Evolutionary conservation across 2,329 filamentous ascomycete species (phyloP), one percentile per base, ranked within the genome.

Genomic region (Monosporascus ibericus): DNA sequence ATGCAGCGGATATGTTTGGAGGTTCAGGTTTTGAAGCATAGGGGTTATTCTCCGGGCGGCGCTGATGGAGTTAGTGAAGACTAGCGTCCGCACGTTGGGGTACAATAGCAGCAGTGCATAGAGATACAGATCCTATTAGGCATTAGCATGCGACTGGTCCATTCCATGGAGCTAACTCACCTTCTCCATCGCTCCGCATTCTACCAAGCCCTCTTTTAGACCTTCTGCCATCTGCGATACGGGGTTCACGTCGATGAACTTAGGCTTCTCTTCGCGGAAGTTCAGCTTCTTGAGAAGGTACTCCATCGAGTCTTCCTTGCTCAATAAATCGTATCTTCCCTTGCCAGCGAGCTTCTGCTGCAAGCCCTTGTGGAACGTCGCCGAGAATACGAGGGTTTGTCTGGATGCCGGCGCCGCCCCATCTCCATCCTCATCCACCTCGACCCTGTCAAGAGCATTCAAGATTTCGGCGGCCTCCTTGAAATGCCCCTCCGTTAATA

Each of bases 61-160:
- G 49, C 88, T 89, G 68, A 99, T 96, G 44, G 92, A 96, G 73
- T 99, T 99, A 27, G 92, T 91, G 69, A 99, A 99, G 47, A 99
- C 84, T 3, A 99, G 77, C 0, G 90, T 91, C 34, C 92, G 87
- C 38, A 86, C 81, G 47, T 86, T 86, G 1, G 89, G 85, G 65
- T 96, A 88, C 52, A 95, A 83, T 2, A 96, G 79, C 0, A 97
- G 78, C 8, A 96, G 77, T 0, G 91, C 81, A 71, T 99, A 99
- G 40, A 97, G 85, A 60, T 92, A 97, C 9, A 99, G 82, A 69
- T 99, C 94, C 81, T 88, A 54, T 27, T 15, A 18, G 6, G 22
- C 6, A 24, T 63, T 52, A 69, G 36, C 24, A 20, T 15, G 30
- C 25, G 4, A 42, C 20, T 38, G 36, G 46, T 36, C 9, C 49